Evolutionary conservation across 1,284 basidiomycete genomes (phyloP).

Genomic region (Microbotryomycetes sp.): DNA sequence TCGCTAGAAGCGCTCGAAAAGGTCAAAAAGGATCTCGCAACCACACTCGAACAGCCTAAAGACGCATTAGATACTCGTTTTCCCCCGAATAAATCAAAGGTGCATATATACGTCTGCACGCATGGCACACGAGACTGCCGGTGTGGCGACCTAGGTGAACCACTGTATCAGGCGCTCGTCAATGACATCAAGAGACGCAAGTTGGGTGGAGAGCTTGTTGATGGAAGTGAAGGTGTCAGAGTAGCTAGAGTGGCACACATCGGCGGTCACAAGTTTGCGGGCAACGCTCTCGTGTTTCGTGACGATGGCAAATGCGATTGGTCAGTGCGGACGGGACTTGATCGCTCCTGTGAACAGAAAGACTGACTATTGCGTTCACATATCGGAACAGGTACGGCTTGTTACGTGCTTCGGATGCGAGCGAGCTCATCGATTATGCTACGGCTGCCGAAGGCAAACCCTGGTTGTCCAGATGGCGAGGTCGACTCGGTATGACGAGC

Average conservation of each 20-base stretch:
- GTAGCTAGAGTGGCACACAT: slow-evolving; percentile 22
- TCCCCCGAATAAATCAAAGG: neutral
- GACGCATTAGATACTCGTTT: too few species aligned
- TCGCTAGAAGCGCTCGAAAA: neutral
- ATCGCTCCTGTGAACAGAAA: neutral
- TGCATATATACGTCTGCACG: slow-evolving; percentile 41
- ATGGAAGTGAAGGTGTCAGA: slow-evolving; percentile 5
- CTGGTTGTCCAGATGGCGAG: slow-evolving; percentile 40
- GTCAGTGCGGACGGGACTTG: neutral
- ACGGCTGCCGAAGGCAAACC: slow-evolving; percentile 34
- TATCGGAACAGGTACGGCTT: slow-evolving; percentile 30
- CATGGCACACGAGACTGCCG: slow-evolving; percentile 41
- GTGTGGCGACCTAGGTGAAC: slow-evolving; percentile 40
- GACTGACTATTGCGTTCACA: neutral
- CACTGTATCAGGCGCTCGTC: slow-evolving; percentile 35
- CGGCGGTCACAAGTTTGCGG: slow-evolving; percentile 40
- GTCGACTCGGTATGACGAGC: slow-evolving; percentile 37
- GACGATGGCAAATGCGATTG: slow-evolving; percentile 39
- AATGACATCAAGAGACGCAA: slow-evolving; percentile 32
- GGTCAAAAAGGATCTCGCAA: neutral
- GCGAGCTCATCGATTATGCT: slow-evolving; percentile 36
- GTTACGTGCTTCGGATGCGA: slow-evolving; percentile 34
- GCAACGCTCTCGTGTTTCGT: slow-evolving; percentile 40
- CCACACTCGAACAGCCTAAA: neutral
- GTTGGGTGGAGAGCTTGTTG: slow-evolving; percentile 20